phyloP scores from a whole-genome alignment of 1,284 basidiomycete species.

The Ustilago bromivora region DNA sequence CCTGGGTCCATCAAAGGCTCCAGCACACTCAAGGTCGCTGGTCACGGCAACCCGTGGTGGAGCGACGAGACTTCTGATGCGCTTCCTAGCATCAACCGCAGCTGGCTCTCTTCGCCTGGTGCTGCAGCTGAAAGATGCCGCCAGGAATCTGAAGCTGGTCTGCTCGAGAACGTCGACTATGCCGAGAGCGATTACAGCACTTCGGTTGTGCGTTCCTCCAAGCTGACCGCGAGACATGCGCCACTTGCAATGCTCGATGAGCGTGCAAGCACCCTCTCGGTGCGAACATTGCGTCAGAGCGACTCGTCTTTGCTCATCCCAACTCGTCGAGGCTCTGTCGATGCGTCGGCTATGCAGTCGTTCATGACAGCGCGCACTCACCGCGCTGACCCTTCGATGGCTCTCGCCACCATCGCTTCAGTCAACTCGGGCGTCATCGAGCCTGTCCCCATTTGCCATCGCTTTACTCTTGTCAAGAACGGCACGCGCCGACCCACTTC shows the following conservation, averaged over 20 bases:
- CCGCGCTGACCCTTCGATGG: slow-evolving; percentile 50
- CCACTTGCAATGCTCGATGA: slow-evolving; percentile 51
- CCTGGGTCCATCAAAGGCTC: slow-evolving; percentile 42
- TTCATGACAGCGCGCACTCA: slow-evolving; percentile 60
- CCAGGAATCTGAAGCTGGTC: slow-evolving; percentile 45
- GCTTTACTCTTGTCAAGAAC: slow-evolving; percentile 66
- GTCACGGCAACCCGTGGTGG: slow-evolving; percentile 67
- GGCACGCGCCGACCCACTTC: slow-evolving; percentile 53
- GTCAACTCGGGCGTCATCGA: slow-evolving; percentile 37
- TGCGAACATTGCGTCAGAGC: slow-evolving; percentile 39
- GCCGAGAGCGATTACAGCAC: slow-evolving; percentile 62
- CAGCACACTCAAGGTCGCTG: slow-evolving; percentile 62
- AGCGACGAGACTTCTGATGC: slow-evolving; percentile 49
- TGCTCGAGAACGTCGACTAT: slow-evolving; percentile 45
- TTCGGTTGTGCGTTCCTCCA: slow-evolving; percentile 60
- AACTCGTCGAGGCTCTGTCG: slow-evolving; percentile 39
- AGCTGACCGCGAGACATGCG: slow-evolving; percentile 47
- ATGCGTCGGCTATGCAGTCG: slow-evolving; percentile 39
- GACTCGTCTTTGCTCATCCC: slow-evolving; percentile 48
- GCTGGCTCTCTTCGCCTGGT: slow-evolving; percentile 54
- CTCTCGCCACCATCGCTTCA: slow-evolving; percentile 59
- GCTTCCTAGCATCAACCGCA: slow-evolving; percentile 56
- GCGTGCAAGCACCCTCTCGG: slow-evolving; percentile 43
- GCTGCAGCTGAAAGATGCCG: slow-evolving; percentile 39
- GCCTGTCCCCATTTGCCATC: slow-evolving; percentile 54